These are phyloP conservation scores for Diutina rugosa DNA, from an alignment of 1,139 yeast species.

Conservation along the genomic window DNA sequence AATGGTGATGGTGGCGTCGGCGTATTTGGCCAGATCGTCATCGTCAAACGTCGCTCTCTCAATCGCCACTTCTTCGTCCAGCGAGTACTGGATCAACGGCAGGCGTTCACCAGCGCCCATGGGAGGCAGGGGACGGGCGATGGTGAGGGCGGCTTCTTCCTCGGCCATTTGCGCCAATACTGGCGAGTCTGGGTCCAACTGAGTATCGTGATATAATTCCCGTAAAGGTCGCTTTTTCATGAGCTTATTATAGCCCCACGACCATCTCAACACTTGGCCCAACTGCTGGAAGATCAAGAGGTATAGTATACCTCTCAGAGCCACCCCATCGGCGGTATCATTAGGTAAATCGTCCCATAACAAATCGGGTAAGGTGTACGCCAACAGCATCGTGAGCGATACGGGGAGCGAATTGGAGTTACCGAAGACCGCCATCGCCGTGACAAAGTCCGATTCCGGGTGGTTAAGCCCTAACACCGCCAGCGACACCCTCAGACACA, in stretches of 20 bases:
- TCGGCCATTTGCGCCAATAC: neutral
- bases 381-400: conserved; percentile 58
- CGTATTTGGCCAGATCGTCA: neutral
- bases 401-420: conserved; percentile 74
- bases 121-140: neutral
- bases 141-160: neutral
- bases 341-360: conserved; percentile 61
- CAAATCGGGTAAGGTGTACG: conserved; percentile 60
- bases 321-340: conserved; percentile 59
- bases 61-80: neutral
- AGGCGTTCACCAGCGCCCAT: neutral
- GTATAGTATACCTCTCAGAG: conserved; percentile 70
- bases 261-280: conserved; percentile 78
- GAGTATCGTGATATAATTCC: conserved; percentile 15
- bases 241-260: conserved; percentile 80
- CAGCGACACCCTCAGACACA: conserved; percentile 32
- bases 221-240: conserved; percentile 36
- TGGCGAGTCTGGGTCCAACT: neutral
- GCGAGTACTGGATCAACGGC: neutral
- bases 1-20: neutral
- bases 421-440: conserved; percentile 85
- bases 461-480: conserved; percentile 36
- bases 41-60: neutral
- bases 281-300: conserved; percentile 71
- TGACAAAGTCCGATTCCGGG: conserved; percentile 66